Conservation (phyloP, 2,329 filamentous ascomycete species). For the Ceratocystiopsis minuta region DNA sequence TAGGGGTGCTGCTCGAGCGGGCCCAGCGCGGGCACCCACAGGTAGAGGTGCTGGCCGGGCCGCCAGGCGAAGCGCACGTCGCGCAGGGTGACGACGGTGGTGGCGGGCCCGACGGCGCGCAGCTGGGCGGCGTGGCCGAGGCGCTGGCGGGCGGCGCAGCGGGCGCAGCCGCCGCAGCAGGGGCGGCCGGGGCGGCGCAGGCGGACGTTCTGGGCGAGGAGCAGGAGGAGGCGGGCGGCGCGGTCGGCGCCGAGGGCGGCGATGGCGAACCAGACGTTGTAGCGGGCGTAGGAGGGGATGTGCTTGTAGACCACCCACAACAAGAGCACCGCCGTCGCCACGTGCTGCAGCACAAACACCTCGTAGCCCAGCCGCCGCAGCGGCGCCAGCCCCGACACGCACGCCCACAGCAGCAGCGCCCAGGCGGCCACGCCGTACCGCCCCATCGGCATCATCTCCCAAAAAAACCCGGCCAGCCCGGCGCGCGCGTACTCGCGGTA, state of each 20-base stretch:
- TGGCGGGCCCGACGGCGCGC: constrained; percentile 28
- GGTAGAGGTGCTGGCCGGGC: constrained; percentile 42
- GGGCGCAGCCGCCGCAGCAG: constrained; percentile 27
- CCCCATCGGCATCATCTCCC: constrained; percentile 44
- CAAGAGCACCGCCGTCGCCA: constrained; percentile 41
- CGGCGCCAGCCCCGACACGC: constrained; percentile 43
- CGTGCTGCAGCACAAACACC: constrained; percentile 50
- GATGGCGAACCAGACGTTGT: constrained; percentile 49
- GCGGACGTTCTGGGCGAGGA: constrained; percentile 35
- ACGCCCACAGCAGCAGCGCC: constrained; percentile 47
- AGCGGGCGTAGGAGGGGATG: constrained; percentile 37
- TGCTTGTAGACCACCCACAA: constrained; percentile 47
- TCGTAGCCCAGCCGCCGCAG: constrained; percentile 51
- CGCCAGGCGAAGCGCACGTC: constrained; percentile 40
- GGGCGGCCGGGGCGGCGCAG: constrained; percentile 21
- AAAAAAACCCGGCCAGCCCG: constrained; percentile 38
- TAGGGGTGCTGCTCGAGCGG: constrained; percentile 40
- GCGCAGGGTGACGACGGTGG: constrained; percentile 41
- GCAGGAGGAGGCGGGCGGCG: constrained; percentile 27
- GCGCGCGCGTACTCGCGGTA: constrained; percentile 43
- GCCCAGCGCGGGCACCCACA: constrained; percentile 39
- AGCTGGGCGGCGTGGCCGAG: constrained; percentile 35
- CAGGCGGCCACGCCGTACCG: constrained; percentile 51
- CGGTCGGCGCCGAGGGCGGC: constrained; percentile 45
- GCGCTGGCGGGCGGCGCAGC: constrained; percentile 28